Base-by-base conservation (phyloP, 2,329 filamentous ascomycete genomes). In the Zalaria obscura region DNA sequence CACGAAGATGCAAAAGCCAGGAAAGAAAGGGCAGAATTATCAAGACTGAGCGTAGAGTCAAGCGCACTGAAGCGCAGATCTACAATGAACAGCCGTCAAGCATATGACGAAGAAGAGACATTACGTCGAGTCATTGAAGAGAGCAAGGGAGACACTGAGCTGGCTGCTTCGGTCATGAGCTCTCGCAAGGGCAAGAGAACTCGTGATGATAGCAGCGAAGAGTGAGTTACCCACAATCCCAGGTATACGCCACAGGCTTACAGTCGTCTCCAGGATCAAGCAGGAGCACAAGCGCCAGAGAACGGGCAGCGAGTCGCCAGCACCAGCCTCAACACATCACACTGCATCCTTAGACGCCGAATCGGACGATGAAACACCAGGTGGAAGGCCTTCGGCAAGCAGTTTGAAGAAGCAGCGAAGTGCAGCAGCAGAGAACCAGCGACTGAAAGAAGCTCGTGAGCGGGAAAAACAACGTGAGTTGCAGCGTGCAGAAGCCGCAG, bases 11-110 rank as follows among this genome's bases (percentile, higher is more conserved):
- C 65, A 62, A 54, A 70, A 62, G 53, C 78, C 64, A 67, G 53
- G 67, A 65, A 51, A 75, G 64, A 75, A 59, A 56, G 74, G 65
- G 48, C 75, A 69, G 38, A 67, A 67, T 41, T 63, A 40, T 60
- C 66, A 25, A 62, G 70, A 45, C 63, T 64, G 38, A 75, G 67
- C 50, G 71, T 69, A 35, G 67, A 70, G 36, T 61, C 63, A 35
- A 72, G 76, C 41, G 72, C 75, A 40, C 78, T 80, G 32, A 96
- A 95, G 60, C 77, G 91, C 45, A 76, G 91, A 27, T 94, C 87
- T 18, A 98, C 91, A 5, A 95, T 96, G 86, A 94, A 96, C 57
- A 98, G 91, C 59, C 78, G 89, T 47, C 88, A 89, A 35, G 89
- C 87, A 25, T 96, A 96, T 53, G 88, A 96, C 49, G 91, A 98